phyloP scores from a whole-genome alignment of 2,329 filamentous ascomycete genomes.

The Penicillium sp. region DNA sequence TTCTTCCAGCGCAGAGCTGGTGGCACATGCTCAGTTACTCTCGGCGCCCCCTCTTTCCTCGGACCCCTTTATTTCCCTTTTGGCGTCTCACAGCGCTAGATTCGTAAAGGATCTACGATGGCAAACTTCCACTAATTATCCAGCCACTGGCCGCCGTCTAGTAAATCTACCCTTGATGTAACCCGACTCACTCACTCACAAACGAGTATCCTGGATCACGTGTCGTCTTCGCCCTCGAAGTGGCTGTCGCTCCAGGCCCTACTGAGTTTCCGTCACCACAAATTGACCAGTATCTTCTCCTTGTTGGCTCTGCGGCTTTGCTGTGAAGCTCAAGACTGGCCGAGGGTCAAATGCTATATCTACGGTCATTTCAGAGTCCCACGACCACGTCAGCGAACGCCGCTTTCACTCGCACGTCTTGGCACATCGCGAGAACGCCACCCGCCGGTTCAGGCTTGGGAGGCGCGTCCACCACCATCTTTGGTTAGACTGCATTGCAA shows the following conservation, averaged over 20 bases:
- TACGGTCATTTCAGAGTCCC: neutral
- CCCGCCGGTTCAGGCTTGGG: neutral
- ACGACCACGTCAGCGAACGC: neutral
- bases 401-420: neutral
- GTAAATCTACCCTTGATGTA: neutral
- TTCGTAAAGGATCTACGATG: conserved; percentile 12
- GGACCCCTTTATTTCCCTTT: neutral
- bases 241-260: neutral
- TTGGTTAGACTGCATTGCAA: neutral
- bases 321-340: neutral
- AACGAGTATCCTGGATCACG: neutral
- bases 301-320: neutral
- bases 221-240: neutral
- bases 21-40: neutral
- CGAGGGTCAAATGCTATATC: neutral
- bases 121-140: neutral
- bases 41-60: neutral
- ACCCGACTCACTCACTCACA: neutral
- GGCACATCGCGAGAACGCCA: neutral
- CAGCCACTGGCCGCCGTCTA: conserved; percentile 3
- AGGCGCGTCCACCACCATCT: neutral
- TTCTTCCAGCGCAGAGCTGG: neutral
- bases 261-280: neutral
- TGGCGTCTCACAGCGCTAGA: neutral
- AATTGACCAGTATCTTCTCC: neutral